Base-by-base conservation (phyloP, 2,329 filamentous ascomycete genomes). In the Microdochium trichocladiopsis region DNA sequence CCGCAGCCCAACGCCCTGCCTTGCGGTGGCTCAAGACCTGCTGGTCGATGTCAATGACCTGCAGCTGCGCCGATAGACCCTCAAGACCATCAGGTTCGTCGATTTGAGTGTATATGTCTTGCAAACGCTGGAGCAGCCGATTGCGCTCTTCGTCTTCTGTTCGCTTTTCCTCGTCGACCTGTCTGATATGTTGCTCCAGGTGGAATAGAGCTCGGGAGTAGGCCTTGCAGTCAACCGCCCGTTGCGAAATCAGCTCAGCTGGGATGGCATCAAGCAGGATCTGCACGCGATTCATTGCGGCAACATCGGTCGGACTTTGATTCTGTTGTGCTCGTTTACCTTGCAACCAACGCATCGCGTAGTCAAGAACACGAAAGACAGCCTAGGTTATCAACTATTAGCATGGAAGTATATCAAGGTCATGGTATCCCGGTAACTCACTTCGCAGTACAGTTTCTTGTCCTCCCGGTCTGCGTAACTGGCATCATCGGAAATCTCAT, bases 61-160 rank as follows among this genome's bases (percentile, higher is more conserved):
- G 87, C 2, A 97, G 75, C 65, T 94, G 88, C 21, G 90, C 84
- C 1, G 93, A 95, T 55, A 99, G 93, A 2, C 94, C 94, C 65
- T 97, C 92, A 31, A 99, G 85, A 1, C 93, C 92, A 67, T 99
- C 94, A 0, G 94, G 95, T 61, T 99, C 94, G 63, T 99, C 94
- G 55, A 99, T 97, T 60, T 96, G 88, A 1, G 90, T 90, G 68
- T 99, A 99, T 18, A 99, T 96, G 51, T 93, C 86, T 63, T 97
- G 93, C 23, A 99, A 74, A 55, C 86, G 83, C 58, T 90, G 83
- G 54, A 95, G 80, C 3, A 94, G 76, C 23, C 82, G 77, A 51
- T 87, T 77, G n/a, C 79, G 72, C 22, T 83, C 78, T 2, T 76
- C 74, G 1, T 72, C 67, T 1, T 75, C 74, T 8, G 41, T 45